Evolutionary conservation across 106 monocot species (phyloP).

Genomic region (Dioscorea zingiberensis): DNA sequence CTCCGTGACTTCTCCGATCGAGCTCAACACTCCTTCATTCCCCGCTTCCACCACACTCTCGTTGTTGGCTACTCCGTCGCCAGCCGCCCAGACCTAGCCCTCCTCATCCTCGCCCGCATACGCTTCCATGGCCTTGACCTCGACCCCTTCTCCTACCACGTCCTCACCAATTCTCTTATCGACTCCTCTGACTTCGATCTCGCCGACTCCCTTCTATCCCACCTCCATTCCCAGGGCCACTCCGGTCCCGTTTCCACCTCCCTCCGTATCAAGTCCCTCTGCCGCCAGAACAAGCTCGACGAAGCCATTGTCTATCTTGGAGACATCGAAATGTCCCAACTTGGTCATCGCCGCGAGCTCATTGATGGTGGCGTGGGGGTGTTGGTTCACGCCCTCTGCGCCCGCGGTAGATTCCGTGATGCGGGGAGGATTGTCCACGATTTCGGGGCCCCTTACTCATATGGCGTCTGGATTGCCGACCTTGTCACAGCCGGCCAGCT

Average conservation of each 20-base stretch:
- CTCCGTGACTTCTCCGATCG: constrained; percentile 33
- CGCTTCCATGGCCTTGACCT: constrained; percentile 76
- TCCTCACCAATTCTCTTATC: constrained; percentile 69
- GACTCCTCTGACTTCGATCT: constrained; percentile 56
- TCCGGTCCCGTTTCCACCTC: constrained; percentile 34
- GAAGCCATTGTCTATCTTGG: too few relatives aligned
- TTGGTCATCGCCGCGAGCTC: too few relatives aligned
- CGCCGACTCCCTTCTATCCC: constrained; percentile 35
- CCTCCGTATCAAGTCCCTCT: constrained; percentile 64
- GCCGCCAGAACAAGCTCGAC: constrained; percentile 35
- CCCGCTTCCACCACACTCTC: constrained; percentile 63
- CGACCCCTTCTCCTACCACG: constrained; percentile 56
- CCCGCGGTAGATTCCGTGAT: too few relatives aligned
- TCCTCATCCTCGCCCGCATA: too few relatives aligned
- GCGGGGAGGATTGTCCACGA: too few relatives aligned
- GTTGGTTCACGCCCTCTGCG: too few relatives aligned
- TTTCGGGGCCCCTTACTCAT: constrained; percentile 40
- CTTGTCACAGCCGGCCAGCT: constrained; percentile 33
- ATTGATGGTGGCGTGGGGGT: too few relatives aligned
- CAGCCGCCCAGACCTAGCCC: constrained; percentile 47
- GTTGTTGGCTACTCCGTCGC: constrained; percentile 75
- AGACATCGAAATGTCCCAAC: too few relatives aligned
- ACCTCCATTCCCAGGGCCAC: constrained; percentile 30
- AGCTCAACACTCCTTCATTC: not conserved
- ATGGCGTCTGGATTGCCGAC: constrained; percentile 32